Conservation (phyloP, 2,329 filamentous ascomycete genomes). For the Fusarium oligoseptatum region DNA sequence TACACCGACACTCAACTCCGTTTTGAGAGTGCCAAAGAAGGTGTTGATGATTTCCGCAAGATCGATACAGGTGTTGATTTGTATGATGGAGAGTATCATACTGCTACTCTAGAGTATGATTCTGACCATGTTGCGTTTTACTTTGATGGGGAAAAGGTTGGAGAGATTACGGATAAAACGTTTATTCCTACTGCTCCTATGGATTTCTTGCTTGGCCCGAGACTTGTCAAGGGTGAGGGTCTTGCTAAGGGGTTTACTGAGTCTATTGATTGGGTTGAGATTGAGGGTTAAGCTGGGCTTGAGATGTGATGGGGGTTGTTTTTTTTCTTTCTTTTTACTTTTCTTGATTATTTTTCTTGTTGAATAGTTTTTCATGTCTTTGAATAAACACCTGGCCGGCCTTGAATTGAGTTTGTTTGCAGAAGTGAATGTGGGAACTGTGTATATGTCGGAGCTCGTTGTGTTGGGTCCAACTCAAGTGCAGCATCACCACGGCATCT, state of each 20-base stretch:
- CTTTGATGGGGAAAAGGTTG: constrained; percentile 24
- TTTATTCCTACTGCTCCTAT: constrained; percentile 32
- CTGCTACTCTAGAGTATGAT: constrained; percentile 32
- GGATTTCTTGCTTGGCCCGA: constrained; percentile 31
- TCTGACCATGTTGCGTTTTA: constrained; percentile 28
- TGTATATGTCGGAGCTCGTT: not conserved
- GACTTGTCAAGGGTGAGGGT: constrained; percentile 12
- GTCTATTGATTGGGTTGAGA: constrained; percentile 37
- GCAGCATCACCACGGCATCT: too few species aligned
- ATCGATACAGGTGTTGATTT: constrained; percentile 26
- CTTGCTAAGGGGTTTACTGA: constrained; percentile 27
- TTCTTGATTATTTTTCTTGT: not conserved
- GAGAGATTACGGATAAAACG: constrained; percentile 23
- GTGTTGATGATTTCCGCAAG: not conserved
- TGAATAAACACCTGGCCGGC: not conserved
- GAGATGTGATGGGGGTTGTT: not conserved
- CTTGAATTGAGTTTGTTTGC: not conserved
- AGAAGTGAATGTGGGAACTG: not conserved
- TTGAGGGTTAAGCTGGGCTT: not conserved
- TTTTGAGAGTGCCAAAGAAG: constrained; percentile 31
- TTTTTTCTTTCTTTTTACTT: not conserved
- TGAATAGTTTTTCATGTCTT: not conserved
- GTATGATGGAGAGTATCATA: constrained; percentile 31
- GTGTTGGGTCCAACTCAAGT: not conserved
- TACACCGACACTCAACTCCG: constrained; percentile 18